Base-by-base conservation (phyloP, 129 eudicot species). In the Calendula officinalis region DNA sequence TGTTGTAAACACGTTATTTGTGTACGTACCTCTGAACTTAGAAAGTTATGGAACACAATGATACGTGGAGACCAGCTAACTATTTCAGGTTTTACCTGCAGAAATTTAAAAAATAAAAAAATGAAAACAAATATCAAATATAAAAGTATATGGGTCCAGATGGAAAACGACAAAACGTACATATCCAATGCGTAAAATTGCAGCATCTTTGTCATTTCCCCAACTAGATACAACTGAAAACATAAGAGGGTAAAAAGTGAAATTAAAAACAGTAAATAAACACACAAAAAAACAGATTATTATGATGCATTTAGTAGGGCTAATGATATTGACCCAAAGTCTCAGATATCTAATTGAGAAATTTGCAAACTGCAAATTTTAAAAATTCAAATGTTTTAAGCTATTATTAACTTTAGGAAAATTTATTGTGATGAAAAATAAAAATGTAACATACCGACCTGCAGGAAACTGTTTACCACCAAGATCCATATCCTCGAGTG, bases 11-110 rank as follows among this genome's bases (percentile, higher is more conserved):
- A 27, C 7, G 27, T 56, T 36, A 49, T 71, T 30, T 10, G 35
- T 69, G 64, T 87, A 91, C 98, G 64, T 87, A 91, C 98, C 98
- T 83, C 96, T 42, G 52, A 5, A 41, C 98, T 91, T 74, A 91
- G 83, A 62, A 90, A 90, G 70, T 86, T 86, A 60, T 83, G 97
- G 38, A 84, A 77, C 65, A 86, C 66, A 42, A 86, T 84, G 65
- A 90, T 90, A 39, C 97, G 75, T 12, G 97, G 97, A 22, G 89
- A 70, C 97, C 97, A 90, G 81, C 95, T 90, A 62, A 90, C 38
- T 45, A 90, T 71, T 72, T 90, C 97, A 64, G 97, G 97, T 67
- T 90, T 90, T 38, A 90, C 89, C 97, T 91, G 76, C 73, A 86
- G 35, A 45, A 65, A 54, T 11, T 60, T 32, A 13, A 6, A 57